phyloP scores from a whole-genome alignment of 371 early-diverging fungal species.

The Mucor irregularis region DNA sequence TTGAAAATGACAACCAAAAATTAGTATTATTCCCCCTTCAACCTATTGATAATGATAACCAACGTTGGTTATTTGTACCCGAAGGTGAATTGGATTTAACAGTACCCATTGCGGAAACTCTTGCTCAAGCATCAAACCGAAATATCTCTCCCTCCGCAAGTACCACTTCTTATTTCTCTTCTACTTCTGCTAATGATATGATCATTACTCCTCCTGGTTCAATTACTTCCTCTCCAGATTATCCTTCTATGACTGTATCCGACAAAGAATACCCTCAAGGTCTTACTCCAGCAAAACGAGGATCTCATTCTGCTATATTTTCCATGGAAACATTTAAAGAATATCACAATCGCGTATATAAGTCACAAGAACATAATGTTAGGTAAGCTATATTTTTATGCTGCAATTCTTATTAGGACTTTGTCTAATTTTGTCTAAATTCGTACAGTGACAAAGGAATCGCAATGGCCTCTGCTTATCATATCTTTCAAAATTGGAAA shows the following conservation, averaged over 20 bases:
- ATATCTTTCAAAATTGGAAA: conserved; percentile 46
- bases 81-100: conserved; percentile 24
- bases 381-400: conserved; percentile 18
- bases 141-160: too few species aligned
- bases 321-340: conserved; percentile 41
- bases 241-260: conserved; percentile 1
- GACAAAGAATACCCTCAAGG: conserved; percentile 28
- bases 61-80: conserved; percentile 46
- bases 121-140: too few species aligned
- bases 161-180: neutral
- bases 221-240: conserved; percentile 16
- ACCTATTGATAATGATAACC: conserved; percentile 45
- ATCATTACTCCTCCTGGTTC: conserved; percentile 28
- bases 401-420: neutral
- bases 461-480: conserved; percentile 53
- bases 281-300: conserved; percentile 47
- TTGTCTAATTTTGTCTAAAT: too few species aligned
- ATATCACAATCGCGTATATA: conserved; percentile 35
- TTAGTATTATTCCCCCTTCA: conserved; percentile 44
- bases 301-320: conserved; percentile 37
- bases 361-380: conserved; percentile 19
- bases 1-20: conserved; percentile 24
- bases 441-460: conserved; percentile 48
- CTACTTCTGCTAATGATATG: conserved; percentile 8
- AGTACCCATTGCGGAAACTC: conserved; percentile 4